These are phyloP conservation scores for Raddia guianensis DNA, from an alignment of 176 grass and related monocot species.

Conservation along the genomic window DNA sequence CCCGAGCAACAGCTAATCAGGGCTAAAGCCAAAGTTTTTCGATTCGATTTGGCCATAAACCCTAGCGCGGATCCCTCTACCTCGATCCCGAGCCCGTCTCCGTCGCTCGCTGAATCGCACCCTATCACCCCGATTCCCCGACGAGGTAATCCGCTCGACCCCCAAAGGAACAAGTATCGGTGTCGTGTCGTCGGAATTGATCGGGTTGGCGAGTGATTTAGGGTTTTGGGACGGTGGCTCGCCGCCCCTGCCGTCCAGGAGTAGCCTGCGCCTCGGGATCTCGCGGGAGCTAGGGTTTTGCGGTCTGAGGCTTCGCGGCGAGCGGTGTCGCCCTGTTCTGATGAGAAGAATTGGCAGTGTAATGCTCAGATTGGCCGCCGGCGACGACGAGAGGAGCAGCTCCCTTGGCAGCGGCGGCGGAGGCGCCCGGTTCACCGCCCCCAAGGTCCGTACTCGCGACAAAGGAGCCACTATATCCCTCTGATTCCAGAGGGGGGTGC, in stretches of 20 bases:
- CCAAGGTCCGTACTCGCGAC: slow-evolving; percentile 76
- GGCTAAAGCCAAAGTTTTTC: not conserved
- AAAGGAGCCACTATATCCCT: slow-evolving; percentile 48
- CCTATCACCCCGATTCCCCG: not conserved
- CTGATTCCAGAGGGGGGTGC: slow-evolving; percentile 47
- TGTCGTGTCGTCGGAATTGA: slow-evolving; percentile 17
- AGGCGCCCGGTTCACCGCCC: slow-evolving; percentile 51
- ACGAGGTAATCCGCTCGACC: slow-evolving; percentile 40
- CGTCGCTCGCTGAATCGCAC: slow-evolving; percentile 13
- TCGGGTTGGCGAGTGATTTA: slow-evolving; percentile 22
- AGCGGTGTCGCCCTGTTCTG: slow-evolving; percentile 51
- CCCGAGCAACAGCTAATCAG: not conserved
- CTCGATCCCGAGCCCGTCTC: not conserved
- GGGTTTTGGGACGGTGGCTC: slow-evolving; percentile 30
- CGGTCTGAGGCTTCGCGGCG: slow-evolving; percentile 31
- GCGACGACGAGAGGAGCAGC: slow-evolving; percentile 62
- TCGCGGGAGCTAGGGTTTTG: slow-evolving; percentile 44
- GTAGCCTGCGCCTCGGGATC: slow-evolving; percentile 32
- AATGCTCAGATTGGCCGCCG: slow-evolving; percentile 67
- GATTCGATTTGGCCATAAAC: slow-evolving; percentile 10
- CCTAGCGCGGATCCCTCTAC: not conserved
- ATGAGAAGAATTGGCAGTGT: slow-evolving; percentile 94
- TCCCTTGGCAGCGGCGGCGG: slow-evolving; percentile 56
- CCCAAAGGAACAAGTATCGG: slow-evolving; percentile 18
- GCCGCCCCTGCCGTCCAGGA: slow-evolving; percentile 5